These are phyloP conservation scores for Picochlorum sp. DNA, from an alignment of 139 green algal species.

Conservation along the genomic window DNA sequence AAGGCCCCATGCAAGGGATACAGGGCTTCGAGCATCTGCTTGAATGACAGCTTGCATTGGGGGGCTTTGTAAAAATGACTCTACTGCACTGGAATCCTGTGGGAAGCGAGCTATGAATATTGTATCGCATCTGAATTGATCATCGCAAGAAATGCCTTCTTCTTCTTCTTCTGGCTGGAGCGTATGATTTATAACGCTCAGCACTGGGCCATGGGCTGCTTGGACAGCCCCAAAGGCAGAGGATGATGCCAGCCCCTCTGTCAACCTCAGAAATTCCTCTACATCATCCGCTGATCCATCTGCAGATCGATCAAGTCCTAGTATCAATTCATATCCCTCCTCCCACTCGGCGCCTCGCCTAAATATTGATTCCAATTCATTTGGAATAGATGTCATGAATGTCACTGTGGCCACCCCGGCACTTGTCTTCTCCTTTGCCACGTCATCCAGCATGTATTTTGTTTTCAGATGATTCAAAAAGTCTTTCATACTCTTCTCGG, in stretches of 20 bases:
- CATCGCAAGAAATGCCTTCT: background rate
- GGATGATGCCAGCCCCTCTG: conserved; percentile 18
- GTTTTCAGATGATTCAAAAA: background rate
- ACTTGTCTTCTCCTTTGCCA: background rate
- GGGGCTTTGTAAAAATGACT: conserved; percentile 15
- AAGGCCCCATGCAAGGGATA: conserved; percentile 7
- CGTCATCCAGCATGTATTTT: background rate
- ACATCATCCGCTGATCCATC: conserved; percentile 1
- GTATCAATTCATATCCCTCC: conserved; percentile 15
- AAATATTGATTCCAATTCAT: conserved; percentile 30
- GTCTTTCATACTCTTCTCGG: conserved; percentile 3
- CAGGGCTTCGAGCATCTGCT: conserved; percentile 8
- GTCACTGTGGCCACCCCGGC: conserved; percentile 13
- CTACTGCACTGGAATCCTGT: background rate
- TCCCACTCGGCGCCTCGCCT: conserved; percentile 22
- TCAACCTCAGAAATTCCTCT: conserved; percentile 16
- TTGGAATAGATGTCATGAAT: conserved; percentile 12
- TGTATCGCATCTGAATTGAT: background rate
- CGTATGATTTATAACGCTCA: background rate
- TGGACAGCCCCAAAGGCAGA: conserved; percentile 27
- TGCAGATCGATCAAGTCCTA: conserved; percentile 8
- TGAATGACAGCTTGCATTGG: conserved; percentile 19
- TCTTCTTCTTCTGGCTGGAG: background rate
- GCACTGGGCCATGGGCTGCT: conserved; percentile 4
- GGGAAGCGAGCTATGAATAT: background rate